A percentile compares a stretch with the other conserved stretches of the same genome.
These are phyloP conservation scores for Tylopilus vinaceipallidus DNA, from an alignment of 768 basidiomycete species.

Conservation along the genomic window DNA sequence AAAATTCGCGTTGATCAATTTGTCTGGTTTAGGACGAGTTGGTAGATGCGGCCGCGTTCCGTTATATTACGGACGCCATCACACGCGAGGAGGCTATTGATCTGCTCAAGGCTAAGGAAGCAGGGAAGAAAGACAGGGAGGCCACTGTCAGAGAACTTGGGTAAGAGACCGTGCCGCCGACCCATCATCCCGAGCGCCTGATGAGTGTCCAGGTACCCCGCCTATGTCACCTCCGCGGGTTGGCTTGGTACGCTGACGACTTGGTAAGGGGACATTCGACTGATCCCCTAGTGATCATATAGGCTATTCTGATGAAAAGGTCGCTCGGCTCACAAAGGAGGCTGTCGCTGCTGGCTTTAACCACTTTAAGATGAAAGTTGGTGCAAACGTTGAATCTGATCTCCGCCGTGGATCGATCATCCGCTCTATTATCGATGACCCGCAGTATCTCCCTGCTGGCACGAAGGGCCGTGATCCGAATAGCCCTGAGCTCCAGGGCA, in stretches of 20 bases:
- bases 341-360: conserved; percentile 88
- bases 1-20: not conserved
- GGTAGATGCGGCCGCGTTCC: conserved; percentile 72
- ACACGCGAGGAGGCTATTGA: conserved; percentile 86
- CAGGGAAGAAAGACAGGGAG: conserved; percentile 77
- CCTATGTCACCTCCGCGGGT: conserved; percentile 90
- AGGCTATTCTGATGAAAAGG: conserved; percentile 93
- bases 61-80: conserved; percentile 92
- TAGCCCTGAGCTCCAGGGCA: conserved; percentile 65
- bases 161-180: conserved; percentile 32
- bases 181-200: not conserved
- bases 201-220: conserved; percentile 65
- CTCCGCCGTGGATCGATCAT: conserved; percentile 86
- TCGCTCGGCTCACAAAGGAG: conserved; percentile 81
- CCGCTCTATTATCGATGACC: conserved; percentile 93
- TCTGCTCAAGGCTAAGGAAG: conserved; percentile 75
- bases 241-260: conserved; percentile 63
- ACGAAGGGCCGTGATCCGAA: conserved; percentile 56
- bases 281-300: conserved; percentile 6
- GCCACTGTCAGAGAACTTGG: conserved; percentile 68
- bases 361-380: conserved; percentile 99
- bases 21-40: conserved; percentile 63
- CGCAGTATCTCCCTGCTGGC: conserved; percentile 69
- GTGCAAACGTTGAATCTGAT: conserved; percentile 77
- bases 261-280: not conserved